A percentile compares a stretch with the other conserved stretches of the same genome.
Conservation (phyloP, 129 eudicot species). For the Ambrosia artemisiifolia region DNA sequence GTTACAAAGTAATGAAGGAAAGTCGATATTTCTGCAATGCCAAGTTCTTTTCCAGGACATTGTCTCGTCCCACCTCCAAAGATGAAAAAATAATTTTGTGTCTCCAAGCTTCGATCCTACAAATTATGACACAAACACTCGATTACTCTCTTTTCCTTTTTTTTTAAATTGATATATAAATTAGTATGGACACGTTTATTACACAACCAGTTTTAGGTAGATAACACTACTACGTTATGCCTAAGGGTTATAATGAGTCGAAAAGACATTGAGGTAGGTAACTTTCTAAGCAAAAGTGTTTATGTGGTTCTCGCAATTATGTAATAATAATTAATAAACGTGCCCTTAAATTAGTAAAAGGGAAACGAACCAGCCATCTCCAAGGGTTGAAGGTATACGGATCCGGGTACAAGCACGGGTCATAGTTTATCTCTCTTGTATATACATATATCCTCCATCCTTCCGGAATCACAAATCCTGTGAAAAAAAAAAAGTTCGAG, state of each 20-base stretch:
- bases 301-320: too few species aligned
- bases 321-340: too few species aligned
- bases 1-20: conserved; percentile 74
- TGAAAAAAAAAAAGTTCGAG: background rate
- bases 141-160: too few species aligned
- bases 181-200: background rate
- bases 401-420: conserved; percentile 50
- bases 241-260: too few species aligned
- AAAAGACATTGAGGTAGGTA: too few species aligned
- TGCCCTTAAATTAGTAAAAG: too few species aligned
- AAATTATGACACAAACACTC: too few species aligned
- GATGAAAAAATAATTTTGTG: conserved; percentile 38
- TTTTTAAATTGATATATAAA: background rate
- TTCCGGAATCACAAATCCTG: conserved; percentile 53
- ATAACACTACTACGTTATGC: too few species aligned
- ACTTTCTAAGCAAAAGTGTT: too few species aligned
- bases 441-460: conserved; percentile 76
- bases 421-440: conserved; percentile 68
- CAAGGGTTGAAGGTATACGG: conserved; percentile 62
- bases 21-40: conserved; percentile 35
- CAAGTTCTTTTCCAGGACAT: conserved; percentile 73
- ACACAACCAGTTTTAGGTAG: too few species aligned
- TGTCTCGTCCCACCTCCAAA: conserved; percentile 61
- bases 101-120: conserved; percentile 46
- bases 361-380: conserved; percentile 53